phyloP scores from a whole-genome alignment of 2,329 filamentous ascomycete species.

The Verticillium tricorpus region DNA sequence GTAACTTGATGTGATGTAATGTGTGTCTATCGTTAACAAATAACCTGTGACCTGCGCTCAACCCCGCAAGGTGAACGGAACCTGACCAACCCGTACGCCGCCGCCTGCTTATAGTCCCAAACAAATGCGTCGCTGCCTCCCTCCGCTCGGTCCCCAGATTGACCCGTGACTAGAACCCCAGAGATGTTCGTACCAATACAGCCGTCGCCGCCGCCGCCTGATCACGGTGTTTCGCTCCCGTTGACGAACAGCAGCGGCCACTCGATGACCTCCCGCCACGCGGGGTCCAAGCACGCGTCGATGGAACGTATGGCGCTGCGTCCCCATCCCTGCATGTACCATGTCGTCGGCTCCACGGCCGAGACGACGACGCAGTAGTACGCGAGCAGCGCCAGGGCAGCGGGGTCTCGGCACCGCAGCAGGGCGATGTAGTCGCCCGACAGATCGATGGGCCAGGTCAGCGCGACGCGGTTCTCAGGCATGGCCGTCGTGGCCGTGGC shows the following conservation, averaged over 20 bases:
- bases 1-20: too few species aligned
- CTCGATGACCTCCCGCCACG: slow-evolving; percentile 9
- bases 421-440: slow-evolving; percentile 16
- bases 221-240: background rate
- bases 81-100: too few species aligned
- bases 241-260: slow-evolving; percentile 9
- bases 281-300: slow-evolving; percentile 2
- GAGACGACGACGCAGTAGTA: slow-evolving; percentile 19
- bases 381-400: slow-evolving; percentile 15
- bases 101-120: too few species aligned
- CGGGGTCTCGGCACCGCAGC: slow-evolving; percentile 12
- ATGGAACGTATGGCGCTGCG: slow-evolving; percentile 6
- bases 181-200: background rate
- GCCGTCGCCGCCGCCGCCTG: background rate
- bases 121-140: too few species aligned
- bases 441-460: slow-evolving; percentile 17
- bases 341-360: slow-evolving; percentile 12
- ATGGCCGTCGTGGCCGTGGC: slow-evolving; percentile 8
- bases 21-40: too few species aligned
- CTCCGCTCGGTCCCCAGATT: too few species aligned
- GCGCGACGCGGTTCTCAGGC: slow-evolving; percentile 16
- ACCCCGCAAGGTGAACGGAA: too few species aligned
- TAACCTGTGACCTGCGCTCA: too few species aligned
- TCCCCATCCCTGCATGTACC: slow-evolving; percentile 15
- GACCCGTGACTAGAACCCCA: too few species aligned